Percentiles rank a stretch among this genome's conserved stretches.
These are phyloP conservation scores for Aspergillus incahuasiensis DNA, from an alignment of 495 filamentous ascomycete genomes.

Conservation along the genomic window DNA sequence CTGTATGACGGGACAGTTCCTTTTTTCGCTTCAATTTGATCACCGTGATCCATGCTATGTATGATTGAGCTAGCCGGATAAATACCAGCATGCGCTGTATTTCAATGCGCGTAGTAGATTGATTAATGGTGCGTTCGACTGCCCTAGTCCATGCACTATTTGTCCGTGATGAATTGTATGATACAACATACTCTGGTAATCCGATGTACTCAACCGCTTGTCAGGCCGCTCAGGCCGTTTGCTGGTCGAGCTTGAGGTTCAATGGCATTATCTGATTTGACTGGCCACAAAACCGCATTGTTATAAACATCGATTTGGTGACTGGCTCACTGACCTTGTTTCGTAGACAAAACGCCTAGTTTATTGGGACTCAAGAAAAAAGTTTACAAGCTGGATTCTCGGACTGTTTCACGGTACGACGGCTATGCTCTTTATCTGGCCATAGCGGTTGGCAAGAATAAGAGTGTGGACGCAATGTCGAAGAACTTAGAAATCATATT, in stretches of 20 bases:
- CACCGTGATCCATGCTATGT: neutral
- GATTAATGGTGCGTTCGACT: constrained; percentile 4
- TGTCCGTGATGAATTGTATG: constrained; percentile 52
- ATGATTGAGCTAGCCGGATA: neutral
- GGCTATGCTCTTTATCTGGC: neutral
- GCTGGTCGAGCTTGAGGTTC: constrained; percentile 68
- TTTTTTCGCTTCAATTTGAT: neutral
- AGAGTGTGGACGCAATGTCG: neutral
- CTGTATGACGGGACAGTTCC: constrained; percentile 75
- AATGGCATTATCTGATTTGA: constrained; percentile 67
- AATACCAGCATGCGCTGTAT: neutral
- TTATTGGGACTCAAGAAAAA: no score
- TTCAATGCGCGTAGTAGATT: neutral
- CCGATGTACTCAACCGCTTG: constrained; percentile 64
- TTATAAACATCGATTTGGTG: neutral
- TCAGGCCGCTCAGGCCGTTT: constrained; percentile 9
- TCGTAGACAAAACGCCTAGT: neutral
- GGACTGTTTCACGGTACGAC: neutral
- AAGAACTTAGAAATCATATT: neutral
- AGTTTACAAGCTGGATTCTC: neutral
- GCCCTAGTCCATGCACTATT: constrained; percentile 2
- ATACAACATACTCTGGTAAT: constrained; percentile 70
- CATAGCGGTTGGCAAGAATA: neutral
- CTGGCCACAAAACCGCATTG: neutral
- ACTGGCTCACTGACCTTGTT: neutral